Percentiles rank a stretch among this genome's conserved stretches.
These are phyloP conservation scores for Suillus paluster DNA, from an alignment of 768 basidiomycete genomes.

Conservation along the genomic window DNA sequence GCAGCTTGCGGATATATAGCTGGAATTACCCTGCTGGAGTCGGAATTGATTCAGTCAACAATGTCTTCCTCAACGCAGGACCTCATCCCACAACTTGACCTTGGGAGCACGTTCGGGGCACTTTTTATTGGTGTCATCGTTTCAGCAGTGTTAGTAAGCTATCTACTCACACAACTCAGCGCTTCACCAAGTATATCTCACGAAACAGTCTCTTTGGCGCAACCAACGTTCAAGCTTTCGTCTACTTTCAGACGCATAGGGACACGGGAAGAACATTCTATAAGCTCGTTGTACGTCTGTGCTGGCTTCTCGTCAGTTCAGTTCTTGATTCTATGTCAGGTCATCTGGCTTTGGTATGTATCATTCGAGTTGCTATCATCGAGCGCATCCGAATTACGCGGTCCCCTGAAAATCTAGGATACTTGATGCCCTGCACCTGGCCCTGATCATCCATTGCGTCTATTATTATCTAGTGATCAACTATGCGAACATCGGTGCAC, in stretches of 20 bases:
- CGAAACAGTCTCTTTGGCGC: neutral
- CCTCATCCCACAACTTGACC: neutral
- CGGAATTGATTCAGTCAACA: neutral
- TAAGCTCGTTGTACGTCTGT: neutral
- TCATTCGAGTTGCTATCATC: neutral
- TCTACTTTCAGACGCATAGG: slow-evolving; percentile 1
- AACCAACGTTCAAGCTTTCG: neutral
- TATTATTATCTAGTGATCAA: slow-evolving; percentile 43
- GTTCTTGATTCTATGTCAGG: neutral
- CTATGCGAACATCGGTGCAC: slow-evolving; percentile 31
- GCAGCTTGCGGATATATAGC: neutral
- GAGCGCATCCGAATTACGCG: neutral
- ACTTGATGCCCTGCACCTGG: slow-evolving; percentile 40
- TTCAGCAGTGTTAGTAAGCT: neutral
- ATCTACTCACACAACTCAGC: neutral
- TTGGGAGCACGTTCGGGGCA: neutral
- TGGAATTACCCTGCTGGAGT: neutral
- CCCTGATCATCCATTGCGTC: slow-evolving; percentile 37
- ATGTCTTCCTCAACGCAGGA: neutral
- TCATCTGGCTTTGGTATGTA: neutral
- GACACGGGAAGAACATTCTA: neutral
- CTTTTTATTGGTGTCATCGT: neutral
- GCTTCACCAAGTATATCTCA: neutral
- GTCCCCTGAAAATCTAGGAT: slow-evolving; percentile 27
- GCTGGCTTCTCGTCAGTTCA: no score